Conservation (phyloP, 495 filamentous ascomycete species). For the Glonium stellatum region DNA sequence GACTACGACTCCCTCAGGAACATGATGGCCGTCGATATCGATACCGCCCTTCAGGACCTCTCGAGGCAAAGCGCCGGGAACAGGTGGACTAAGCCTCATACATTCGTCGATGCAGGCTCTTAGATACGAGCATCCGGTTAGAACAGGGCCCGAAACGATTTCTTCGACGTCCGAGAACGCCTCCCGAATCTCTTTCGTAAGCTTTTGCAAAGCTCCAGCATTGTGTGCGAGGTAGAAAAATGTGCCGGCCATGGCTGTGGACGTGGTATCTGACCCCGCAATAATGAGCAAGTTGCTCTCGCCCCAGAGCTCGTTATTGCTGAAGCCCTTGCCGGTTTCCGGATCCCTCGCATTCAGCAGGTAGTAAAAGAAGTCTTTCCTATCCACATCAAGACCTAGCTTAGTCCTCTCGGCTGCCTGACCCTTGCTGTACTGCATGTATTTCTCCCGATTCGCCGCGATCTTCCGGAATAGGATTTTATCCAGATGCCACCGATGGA, state of each 20-base stretch:
- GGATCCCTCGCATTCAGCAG: slow-evolving; percentile 35
- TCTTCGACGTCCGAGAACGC: slow-evolving; percentile 49
- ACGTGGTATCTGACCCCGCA: slow-evolving; percentile 32
- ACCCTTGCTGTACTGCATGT: slow-evolving; percentile 53
- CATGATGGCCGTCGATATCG: slow-evolving; percentile 45
- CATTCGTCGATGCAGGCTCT: slow-evolving; percentile 60
- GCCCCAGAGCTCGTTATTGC: slow-evolving; percentile 32
- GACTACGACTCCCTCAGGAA: slow-evolving; percentile 44
- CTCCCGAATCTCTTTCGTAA: slow-evolving; percentile 48
- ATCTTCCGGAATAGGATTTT: slow-evolving; percentile 53
- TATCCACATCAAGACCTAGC: slow-evolving; percentile 23
- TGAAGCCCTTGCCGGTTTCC: slow-evolving; percentile 34
- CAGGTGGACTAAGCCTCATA: slow-evolving; percentile 61
- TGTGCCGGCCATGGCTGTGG: slow-evolving; percentile 46
- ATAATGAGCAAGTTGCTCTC: slow-evolving; percentile 37
- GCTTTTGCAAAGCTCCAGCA: slow-evolving; percentile 35
- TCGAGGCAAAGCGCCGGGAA: slow-evolving; percentile 51
- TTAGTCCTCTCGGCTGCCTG: slow-evolving; percentile 52
- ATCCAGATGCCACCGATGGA: slow-evolving; percentile 49
- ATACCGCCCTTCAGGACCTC: slow-evolving; percentile 57
- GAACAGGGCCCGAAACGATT: slow-evolving; percentile 43
- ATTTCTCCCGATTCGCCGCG: slow-evolving; percentile 51
- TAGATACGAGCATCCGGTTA: slow-evolving; percentile 48
- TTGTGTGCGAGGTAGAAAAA: slow-evolving; percentile 59
- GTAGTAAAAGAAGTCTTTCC: slow-evolving; percentile 36